Percentiles rank a stretch among this genome's conserved stretches.
phyloP scores from a whole-genome alignment of 129 eudicot genomes.

The Pulicaria dysenterica region DNA sequence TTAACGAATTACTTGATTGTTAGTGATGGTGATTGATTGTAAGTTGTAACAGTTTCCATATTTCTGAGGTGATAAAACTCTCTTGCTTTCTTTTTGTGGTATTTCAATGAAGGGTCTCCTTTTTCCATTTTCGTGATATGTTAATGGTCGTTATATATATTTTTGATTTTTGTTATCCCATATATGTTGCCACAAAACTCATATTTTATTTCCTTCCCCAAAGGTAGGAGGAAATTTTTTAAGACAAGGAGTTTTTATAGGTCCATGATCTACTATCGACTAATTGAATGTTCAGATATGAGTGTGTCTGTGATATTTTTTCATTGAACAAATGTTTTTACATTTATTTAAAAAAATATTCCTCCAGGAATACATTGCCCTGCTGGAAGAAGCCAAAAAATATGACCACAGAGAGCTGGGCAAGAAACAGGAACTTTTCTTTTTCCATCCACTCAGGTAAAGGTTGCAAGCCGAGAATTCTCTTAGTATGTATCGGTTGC shows the following conservation, averaged over 20 bases:
- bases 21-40: neutral
- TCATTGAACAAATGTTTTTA: conserved; percentile 2
- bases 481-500: neutral
- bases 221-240: neutral
- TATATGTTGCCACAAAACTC: conserved; percentile 2
- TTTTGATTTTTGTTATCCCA: neutral
- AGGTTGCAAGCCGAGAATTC: neutral
- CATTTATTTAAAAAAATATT: neutral
- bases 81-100: neutral
- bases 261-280: neutral
- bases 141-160: neutral
- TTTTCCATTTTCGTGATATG: neutral
- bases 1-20: neutral
- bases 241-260: neutral
- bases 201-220: neutral
- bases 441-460: conserved; percentile 57
- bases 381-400: conserved; percentile 93
- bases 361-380: conserved; percentile 69
- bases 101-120: neutral
- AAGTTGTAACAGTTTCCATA: neutral
- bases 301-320: neutral
- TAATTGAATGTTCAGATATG: neutral
- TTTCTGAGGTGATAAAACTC: neutral
- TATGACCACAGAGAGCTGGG: conserved; percentile 87
- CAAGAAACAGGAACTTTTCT: conserved; percentile 93